Conservation (phyloP, 805 yeast genomes). For the Jamesozyma spencerorum region DNA sequence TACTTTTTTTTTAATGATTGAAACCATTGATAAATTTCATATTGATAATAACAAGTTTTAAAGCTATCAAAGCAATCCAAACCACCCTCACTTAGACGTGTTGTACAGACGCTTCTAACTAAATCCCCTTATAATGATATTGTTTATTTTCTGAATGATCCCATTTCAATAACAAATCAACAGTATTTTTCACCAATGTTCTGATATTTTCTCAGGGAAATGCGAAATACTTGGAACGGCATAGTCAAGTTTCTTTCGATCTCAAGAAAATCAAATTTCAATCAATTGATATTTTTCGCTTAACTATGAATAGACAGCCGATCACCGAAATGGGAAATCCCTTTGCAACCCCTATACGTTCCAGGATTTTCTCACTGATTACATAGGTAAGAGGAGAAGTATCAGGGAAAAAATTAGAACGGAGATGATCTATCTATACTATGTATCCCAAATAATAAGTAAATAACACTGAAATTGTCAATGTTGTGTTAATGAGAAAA, state of each 20-base stretch:
- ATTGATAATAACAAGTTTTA: too few relatives aligned
- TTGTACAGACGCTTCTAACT: too few relatives aligned
- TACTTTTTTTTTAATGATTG: too few relatives aligned
- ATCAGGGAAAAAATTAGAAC: not conserved
- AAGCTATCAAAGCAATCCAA: too few relatives aligned
- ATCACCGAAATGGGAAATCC: constrained; percentile 17
- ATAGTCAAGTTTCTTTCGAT: constrained; percentile 12
- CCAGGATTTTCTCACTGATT: constrained; percentile 7
- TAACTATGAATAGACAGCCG: constrained; percentile 19
- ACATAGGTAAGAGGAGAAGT: not conserved
- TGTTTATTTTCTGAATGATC: too few relatives aligned
- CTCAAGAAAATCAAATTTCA: constrained; percentile 14
- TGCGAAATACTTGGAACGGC: constrained; percentile 26
- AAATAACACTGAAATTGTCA: not conserved
- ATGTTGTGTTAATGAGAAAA: too few relatives aligned
- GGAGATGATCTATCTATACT: not conserved
- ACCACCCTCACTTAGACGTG: too few relatives aligned
- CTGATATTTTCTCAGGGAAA: constrained; percentile 13
- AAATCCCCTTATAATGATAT: too few relatives aligned
- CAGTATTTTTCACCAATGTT: not conserved
- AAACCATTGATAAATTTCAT: too few relatives aligned
- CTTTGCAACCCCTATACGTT: constrained; percentile 4
- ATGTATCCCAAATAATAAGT: not conserved
- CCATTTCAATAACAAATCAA: too few relatives aligned
- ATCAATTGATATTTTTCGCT: constrained; percentile 10